These are phyloP conservation scores for Hyaloraphidium curvatum DNA, from an alignment of 192 early-diverging fungal species.

Conservation along the genomic window DNA sequence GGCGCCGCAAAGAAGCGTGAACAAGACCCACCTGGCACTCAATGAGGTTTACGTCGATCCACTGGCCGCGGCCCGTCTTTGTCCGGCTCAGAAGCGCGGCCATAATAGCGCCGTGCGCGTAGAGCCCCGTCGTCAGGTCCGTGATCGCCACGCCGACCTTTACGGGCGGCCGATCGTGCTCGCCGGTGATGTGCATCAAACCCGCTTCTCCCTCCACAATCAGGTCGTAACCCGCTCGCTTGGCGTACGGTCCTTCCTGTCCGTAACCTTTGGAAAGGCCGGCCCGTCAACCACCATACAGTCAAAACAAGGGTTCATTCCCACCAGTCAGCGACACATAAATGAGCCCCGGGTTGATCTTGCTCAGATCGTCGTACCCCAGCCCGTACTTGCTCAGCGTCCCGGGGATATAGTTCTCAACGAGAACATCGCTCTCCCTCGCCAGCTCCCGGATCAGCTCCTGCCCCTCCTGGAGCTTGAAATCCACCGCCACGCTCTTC, in stretches of 20 bases:
- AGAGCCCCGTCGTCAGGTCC: conserved; percentile 53
- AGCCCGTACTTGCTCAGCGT: conserved; percentile 44
- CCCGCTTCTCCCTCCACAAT: conserved; percentile 64
- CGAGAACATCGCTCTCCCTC: conserved; percentile 48
- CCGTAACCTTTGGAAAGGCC: conserved; percentile 43
- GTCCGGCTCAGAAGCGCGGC: conserved; percentile 58
- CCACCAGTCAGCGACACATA: conserved; percentile 65
- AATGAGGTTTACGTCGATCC: conserved; percentile 71
- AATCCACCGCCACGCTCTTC: conserved; percentile 65
- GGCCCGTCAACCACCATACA: not conserved
- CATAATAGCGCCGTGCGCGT: conserved; percentile 77
- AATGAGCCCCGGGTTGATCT: conserved; percentile 57
- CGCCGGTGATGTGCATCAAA: conserved; percentile 92
- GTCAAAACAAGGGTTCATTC: not conserved
- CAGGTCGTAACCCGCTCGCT: conserved; percentile 76
- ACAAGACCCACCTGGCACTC: not conserved
- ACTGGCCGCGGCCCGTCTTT: conserved; percentile 50
- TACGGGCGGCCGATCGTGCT: conserved; percentile 57
- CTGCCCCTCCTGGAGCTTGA: conserved; percentile 43
- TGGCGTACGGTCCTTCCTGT: conserved; percentile 58
- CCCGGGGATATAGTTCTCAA: conserved; percentile 77
- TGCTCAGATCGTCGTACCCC: conserved; percentile 44
- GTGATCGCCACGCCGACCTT: conserved; percentile 97
- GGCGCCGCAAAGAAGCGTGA: too few species aligned
- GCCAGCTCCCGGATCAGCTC: conserved; percentile 49